A percentile compares a stretch with the other conserved stretches of the same genome.
Evolutionary conservation across 768 basidiomycete species (phyloP).

Genomic region (Chalciporus piperatus): DNA sequence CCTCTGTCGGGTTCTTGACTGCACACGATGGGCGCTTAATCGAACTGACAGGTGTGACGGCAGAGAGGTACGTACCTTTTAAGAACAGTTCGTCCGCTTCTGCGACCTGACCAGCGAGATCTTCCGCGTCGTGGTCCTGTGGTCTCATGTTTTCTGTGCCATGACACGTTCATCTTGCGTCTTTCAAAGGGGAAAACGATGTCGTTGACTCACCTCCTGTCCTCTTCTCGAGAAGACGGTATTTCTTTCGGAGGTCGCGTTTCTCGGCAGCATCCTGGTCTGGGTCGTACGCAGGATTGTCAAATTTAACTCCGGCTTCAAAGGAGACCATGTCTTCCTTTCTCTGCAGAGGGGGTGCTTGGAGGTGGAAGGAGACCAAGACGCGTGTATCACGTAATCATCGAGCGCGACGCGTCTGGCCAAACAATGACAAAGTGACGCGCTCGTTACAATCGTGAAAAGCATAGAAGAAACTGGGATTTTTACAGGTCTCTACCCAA

Average conservation of each 20-base stretch:
- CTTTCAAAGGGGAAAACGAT: neutral
- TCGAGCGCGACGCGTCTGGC: slow-evolving; percentile 21
- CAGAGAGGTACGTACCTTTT: slow-evolving; percentile 44
- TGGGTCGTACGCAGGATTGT: slow-evolving; percentile 64
- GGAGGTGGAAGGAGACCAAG: neutral
- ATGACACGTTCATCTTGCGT: slow-evolving; percentile 1
- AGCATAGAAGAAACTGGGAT: neutral
- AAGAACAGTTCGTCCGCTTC: slow-evolving; percentile 60
- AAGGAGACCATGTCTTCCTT: slow-evolving; percentile 18
- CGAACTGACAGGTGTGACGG: slow-evolving; percentile 1
- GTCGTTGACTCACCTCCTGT: slow-evolving; percentile 53
- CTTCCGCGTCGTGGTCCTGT: slow-evolving; percentile 54
- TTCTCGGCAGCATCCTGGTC: slow-evolving; percentile 83
- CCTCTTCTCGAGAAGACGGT: slow-evolving; percentile 61
- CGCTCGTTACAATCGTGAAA: neutral
- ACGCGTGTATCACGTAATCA: slow-evolving; percentile 16
- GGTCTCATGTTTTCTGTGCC: slow-evolving; percentile 45
- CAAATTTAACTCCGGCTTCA: slow-evolving; percentile 4
- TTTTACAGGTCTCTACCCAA: neutral
- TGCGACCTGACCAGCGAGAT: slow-evolving; percentile 54
- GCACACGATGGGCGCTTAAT: neutral
- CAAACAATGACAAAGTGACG: slow-evolving; percentile 22
- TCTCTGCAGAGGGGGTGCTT: neutral
- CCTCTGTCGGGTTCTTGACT: slow-evolving; percentile 85
- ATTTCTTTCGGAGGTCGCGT: slow-evolving; percentile 68